Conservation (phyloP, 2,329 filamentous ascomycete genomes). For the Colletotrichum sp. region DNA sequence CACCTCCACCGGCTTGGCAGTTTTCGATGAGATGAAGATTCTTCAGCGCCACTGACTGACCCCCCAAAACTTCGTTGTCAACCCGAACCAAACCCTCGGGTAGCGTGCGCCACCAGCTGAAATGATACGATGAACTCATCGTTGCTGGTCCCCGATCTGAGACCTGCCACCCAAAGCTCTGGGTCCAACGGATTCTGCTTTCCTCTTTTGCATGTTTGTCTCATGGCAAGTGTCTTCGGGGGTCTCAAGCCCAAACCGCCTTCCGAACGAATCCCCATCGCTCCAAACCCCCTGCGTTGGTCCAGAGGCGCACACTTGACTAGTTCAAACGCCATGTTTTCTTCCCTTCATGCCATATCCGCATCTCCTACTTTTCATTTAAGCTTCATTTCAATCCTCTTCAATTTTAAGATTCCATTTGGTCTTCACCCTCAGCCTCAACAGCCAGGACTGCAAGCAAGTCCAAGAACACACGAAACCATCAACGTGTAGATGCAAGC, state of each 20-base stretch:
- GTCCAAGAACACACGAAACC: not conserved
- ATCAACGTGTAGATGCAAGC: not conserved
- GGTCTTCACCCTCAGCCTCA: not conserved
- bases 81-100: not conserved
- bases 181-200: conserved; percentile 7
- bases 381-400: not conserved
- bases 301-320: not conserved
- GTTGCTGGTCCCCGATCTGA: not conserved
- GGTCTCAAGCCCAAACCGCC: not conserved
- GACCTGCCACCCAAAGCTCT: not conserved
- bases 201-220: not conserved
- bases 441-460: not conserved
- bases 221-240: not conserved
- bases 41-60: not conserved
- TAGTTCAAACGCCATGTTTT: not conserved
- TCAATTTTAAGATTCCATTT: not conserved
- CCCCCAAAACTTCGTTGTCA: not conserved
- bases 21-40: not conserved
- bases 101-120: not conserved
- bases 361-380: not conserved
- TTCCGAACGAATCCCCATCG: conserved; percentile 4
- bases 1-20: not conserved
- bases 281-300: not conserved
- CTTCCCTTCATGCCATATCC: not conserved
- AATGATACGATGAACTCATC: not conserved